Evolutionary conservation across 495 filamentous ascomycete species (phyloP).

Genomic region (Astrothelium subdiscretum): DNA sequence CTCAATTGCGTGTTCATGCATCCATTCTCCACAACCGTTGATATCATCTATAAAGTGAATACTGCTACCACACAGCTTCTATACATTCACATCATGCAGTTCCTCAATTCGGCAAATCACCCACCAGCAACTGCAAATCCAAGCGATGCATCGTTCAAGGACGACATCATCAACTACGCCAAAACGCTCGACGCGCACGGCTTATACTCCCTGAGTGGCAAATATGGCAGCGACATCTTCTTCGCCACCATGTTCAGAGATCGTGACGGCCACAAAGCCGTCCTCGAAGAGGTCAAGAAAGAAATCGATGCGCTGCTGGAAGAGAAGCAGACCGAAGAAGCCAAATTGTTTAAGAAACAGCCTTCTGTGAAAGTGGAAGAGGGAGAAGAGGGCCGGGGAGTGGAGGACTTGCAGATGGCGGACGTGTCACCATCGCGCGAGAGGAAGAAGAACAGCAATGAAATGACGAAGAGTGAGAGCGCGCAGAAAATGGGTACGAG

Average conservation of each 20-base stretch:
- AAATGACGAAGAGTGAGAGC: neutral
- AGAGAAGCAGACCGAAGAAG: neutral
- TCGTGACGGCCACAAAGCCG: slow-evolving; percentile 13
- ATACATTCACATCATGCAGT: neutral
- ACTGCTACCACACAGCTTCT: too few relatives aligned
- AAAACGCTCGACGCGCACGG: neutral
- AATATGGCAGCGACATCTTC: neutral
- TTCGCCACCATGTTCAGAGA: neutral
- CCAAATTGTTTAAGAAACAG: neutral
- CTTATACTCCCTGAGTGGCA: neutral
- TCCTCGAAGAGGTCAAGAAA: slow-evolving; percentile 13
- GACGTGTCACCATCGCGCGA: neutral
- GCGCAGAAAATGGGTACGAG: neutral
- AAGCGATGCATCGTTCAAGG: neutral
- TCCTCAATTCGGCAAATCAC: neutral
- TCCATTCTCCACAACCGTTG: too few relatives aligned
- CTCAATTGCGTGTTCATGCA: too few relatives aligned
- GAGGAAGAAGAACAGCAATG: neutral
- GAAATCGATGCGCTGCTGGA: neutral
- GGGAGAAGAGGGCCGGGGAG: neutral
- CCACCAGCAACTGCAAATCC: neutral
- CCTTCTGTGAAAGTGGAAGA: neutral
- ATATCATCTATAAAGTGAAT: too few relatives aligned
- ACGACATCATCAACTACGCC: neutral
- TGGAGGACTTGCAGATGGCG: neutral